Evolutionary conservation across 495 filamentous ascomycete species (phyloP), one percentile per base, ranked within the genome.

Genomic region (Neurospora sp.): DNA sequence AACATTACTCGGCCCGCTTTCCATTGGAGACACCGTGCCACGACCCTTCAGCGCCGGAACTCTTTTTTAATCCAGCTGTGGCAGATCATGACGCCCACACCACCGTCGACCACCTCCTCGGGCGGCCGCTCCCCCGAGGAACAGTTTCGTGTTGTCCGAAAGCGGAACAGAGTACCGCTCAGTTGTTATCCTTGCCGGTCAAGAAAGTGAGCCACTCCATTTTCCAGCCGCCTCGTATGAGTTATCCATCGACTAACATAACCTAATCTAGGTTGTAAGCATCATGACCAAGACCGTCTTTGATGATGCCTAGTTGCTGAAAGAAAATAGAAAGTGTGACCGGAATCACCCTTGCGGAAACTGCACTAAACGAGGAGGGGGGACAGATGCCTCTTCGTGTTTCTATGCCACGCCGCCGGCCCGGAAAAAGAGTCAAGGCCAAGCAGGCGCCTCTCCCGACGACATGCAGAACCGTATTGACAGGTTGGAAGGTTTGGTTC

Each of bases 401-500:
- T 92, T 91, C 73, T 99, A 98, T 85, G 96, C 96, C 40, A 88
- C 93, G 73, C 88, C 91, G 27, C 87, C 88, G 53, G 87, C 85
- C 61, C 91, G 94, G 75, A 93, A 92, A 80, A 96, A 93, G 87
- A 89, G 87, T 77, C 89, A 90, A 82, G 87, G 71, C 82, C 88
- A 79, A 88, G 88, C 75, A 83, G 88, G 78, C 83, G 85, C 75
- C 84, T 87, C 70, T 86, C 91, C 96, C 38, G 95, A 97, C 87
- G 96, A 98, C 81, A 99, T 99, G 96, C 96, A 99, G 83, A 96
- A 94, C 78, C 92, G 96, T 79, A 99, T 99, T 82, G 94, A 99
- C 84, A 91, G 96, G 75, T 83, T 99, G 76, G 96, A 99, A 87
- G 92, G 94, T 70, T 84, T 99, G 78, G 96, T 99, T 70, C 81